Conservation (phyloP, 2,329 filamentous ascomycete species). For the Aspergillus costaricaensis region DNA sequence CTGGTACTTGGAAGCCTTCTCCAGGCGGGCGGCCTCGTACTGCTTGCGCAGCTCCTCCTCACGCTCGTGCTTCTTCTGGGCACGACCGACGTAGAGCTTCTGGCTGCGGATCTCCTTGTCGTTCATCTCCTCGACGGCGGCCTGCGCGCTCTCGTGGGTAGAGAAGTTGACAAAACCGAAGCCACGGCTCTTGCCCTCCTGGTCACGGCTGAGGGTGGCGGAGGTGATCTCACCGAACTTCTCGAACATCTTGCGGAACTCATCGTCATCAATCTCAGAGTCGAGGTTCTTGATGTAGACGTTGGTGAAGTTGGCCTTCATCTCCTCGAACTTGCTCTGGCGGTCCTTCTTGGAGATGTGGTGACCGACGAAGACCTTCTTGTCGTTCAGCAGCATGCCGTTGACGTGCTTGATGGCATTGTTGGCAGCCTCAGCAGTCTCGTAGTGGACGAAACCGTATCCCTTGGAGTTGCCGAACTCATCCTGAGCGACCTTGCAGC, state of each 20-base stretch:
- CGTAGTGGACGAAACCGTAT: constrained; percentile 99
- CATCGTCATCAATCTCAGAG: constrained; percentile 80
- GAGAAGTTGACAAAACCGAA: constrained; percentile 97
- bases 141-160: constrained; percentile 81
- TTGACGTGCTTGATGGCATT: constrained; percentile 99
- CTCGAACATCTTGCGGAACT: constrained; percentile 93
- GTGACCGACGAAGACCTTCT: constrained; percentile 99
- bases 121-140: constrained; percentile 89
- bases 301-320: constrained; percentile 99
- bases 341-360: constrained; percentile 99
- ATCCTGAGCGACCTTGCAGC: constrained; percentile 99
- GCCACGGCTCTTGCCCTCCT: constrained; percentile 88
- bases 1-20: constrained; percentile 99
- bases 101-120: constrained; percentile 89
- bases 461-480: constrained; percentile 97
- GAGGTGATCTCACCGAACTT: constrained; percentile 93
- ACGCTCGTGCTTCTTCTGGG: constrained; percentile 99
- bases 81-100: constrained; percentile 95
- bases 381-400: constrained; percentile 99
- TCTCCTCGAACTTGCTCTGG: constrained; percentile 99
- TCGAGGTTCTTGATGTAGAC: constrained; percentile 99
- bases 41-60: constrained; percentile 99
- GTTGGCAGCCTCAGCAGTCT: constrained; percentile 94
- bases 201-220: constrained; percentile 85
- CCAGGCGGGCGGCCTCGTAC: constrained; percentile 93